Base-by-base conservation (phyloP, 2,329 filamentous ascomycete genomes). In the Podosphaera aphanis region DNA sequence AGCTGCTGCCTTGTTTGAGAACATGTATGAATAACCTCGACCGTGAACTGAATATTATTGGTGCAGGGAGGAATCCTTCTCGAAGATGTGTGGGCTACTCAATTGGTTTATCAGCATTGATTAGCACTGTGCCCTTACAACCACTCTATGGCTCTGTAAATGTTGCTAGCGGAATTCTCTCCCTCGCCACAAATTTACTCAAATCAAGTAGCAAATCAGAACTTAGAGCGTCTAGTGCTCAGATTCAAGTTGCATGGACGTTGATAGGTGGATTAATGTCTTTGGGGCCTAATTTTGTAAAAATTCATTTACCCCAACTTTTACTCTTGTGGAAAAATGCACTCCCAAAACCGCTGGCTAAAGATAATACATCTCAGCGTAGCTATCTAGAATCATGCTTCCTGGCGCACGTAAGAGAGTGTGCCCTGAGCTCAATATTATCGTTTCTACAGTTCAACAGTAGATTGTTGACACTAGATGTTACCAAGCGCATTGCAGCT, bases 161-260 rank as follows among this genome's bases (percentile, higher is more conserved):
- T 57, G 83, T 95, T 47, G 93, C 93, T 60, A 92, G 86, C 49
- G 74, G 84, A 27, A 83, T 95, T 11, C 70, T 95, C 48, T 81
- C 83, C 6, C 85, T 94, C 66, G 86, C 90, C 1, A 95, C 86
- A 0, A 82, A 83, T 35, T 67, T 98, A 23, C 70, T 98, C 35
- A 98, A 98, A 61, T 86, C 81, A 0, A 94, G 85, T 59, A 79
- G 85, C 40, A 83, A 84, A 57, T 90, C 84, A 1, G 88, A 98
- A 59, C 67, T 98, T 45, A 77, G 88, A 23, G 77, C 90, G 31
- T 93, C 90, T 5, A 83, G 83, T 55, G 93, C 85, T 1, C 90
- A 98, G 58, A 85, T 98, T 20, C 90, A 98, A 59, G 86, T 98
- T 2, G 90, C 90, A 4, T 98, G 90, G 88, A 92, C 93, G 42